These are phyloP conservation scores for Xylaria intraflava DNA, from an alignment of 495 filamentous ascomycete species.

Conservation along the genomic window DNA sequence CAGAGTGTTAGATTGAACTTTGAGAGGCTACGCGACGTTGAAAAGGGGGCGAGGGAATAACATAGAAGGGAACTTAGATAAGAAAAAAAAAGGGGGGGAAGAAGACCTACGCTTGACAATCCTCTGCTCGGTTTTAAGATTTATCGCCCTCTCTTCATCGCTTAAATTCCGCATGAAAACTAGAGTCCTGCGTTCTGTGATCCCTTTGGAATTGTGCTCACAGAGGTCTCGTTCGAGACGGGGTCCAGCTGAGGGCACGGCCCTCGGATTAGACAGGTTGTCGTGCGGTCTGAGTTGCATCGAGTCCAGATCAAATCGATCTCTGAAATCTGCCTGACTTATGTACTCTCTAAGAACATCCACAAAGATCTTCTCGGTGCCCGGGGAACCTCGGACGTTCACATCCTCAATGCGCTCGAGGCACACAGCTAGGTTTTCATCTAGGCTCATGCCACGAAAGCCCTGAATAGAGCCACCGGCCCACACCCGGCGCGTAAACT, in stretches of 20 bases:
- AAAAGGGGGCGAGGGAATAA: background rate
- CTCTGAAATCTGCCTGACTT: background rate
- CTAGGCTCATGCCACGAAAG: slow-evolving; percentile 30
- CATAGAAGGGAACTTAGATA: background rate
- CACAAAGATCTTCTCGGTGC: slow-evolving; percentile 38
- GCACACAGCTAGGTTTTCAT: slow-evolving; percentile 51
- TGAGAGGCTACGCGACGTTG: too few relatives aligned
- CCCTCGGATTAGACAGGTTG: background rate
- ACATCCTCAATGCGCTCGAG: slow-evolving; percentile 60
- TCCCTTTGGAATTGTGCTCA: background rate
- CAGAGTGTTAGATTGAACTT: too few relatives aligned
- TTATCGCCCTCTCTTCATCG: slow-evolving; percentile 4
- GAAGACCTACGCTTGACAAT: slow-evolving; percentile 17
- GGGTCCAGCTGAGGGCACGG: too few relatives aligned
- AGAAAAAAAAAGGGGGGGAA: background rate
- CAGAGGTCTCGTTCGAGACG: background rate
- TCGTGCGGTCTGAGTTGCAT: background rate
- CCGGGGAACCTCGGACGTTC: slow-evolving; percentile 16
- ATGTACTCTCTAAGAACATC: slow-evolving; percentile 32
- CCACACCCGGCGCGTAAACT: slow-evolving; percentile 72
- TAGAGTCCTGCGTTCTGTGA: slow-evolving; percentile 32
- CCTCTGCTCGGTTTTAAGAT: background rate
- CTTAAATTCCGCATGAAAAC: slow-evolving; percentile 33
- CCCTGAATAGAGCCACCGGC: slow-evolving; percentile 56
- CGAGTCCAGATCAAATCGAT: background rate